phyloP scores from a whole-genome alignment of 2,329 filamentous ascomycete species.

The Aspergillus versicolor region DNA sequence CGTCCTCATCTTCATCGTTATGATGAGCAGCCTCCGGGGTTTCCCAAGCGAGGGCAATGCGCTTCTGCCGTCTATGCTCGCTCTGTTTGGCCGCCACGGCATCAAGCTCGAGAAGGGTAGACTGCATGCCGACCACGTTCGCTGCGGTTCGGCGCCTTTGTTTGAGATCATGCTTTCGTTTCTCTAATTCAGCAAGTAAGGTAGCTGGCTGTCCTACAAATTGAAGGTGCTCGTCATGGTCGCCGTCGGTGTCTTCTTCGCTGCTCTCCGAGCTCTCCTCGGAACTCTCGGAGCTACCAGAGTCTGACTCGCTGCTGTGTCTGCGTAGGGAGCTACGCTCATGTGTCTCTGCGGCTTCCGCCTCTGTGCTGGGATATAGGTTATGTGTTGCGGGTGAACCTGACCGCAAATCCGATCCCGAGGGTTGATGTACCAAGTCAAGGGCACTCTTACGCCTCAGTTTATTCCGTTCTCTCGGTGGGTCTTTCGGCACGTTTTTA shows the following conservation, averaged over 20 bases:
- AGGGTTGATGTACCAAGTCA: slow-evolving; percentile 19
- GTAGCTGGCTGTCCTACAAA: slow-evolving; percentile 80
- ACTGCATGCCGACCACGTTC: slow-evolving; percentile 78
- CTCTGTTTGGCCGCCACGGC: slow-evolving; percentile 83
- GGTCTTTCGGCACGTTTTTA: slow-evolving; percentile 22
- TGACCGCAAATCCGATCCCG: slow-evolving; percentile 18
- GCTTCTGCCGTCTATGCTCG: slow-evolving; percentile 66
- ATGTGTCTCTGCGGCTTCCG: slow-evolving; percentile 20
- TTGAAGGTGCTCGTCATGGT: slow-evolving; percentile 43
- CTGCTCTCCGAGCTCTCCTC: slow-evolving; percentile 21
- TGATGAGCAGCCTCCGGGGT: slow-evolving; percentile 41
- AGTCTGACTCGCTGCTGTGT: slow-evolving; percentile 7
- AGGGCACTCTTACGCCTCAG: slow-evolving; percentile 31
- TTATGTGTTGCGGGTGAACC: slow-evolving; percentile 13
- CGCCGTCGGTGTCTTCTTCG: slow-evolving; percentile 17
- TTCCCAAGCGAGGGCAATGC: slow-evolving; percentile 90
- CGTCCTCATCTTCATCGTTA: slow-evolving; percentile 61
- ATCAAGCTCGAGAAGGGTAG: slow-evolving; percentile 86
- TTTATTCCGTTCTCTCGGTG: slow-evolving; percentile 30
- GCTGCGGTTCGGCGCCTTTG: slow-evolving; percentile 70
- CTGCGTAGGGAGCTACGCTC: slow-evolving; percentile 20
- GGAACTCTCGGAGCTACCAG: slow-evolving; percentile 19
- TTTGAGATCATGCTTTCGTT: slow-evolving; percentile 86
- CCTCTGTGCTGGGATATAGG: slow-evolving; percentile 18
- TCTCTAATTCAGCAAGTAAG: slow-evolving; percentile 83